phyloP scores from a whole-genome alignment of 441 rosid species.

The Erysimum cheiri region DNA sequence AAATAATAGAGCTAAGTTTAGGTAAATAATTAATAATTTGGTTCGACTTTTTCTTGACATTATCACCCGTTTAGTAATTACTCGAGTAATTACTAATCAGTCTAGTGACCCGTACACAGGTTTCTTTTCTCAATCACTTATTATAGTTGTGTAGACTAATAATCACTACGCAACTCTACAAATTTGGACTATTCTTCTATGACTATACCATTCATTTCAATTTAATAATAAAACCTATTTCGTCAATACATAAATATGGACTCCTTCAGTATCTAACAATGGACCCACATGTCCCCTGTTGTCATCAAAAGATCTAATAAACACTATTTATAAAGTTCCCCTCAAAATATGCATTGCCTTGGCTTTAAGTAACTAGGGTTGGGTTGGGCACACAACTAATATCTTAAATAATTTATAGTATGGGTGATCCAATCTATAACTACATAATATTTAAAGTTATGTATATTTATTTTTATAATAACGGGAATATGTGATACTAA shows the following conservation, averaged over 20 bases:
- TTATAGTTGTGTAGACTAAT: slow-evolving; percentile 26
- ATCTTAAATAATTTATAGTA: not conserved
- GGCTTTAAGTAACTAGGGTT: not conserved
- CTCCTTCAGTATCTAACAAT: slow-evolving; percentile 21
- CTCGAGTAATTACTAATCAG: not conserved
- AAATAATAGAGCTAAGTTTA: too few relatives aligned
- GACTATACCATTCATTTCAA: not conserved
- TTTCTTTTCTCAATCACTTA: slow-evolving; percentile 16
- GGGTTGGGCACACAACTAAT: not conserved
- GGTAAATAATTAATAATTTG: not conserved
- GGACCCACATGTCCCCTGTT: slow-evolving; percentile 37
- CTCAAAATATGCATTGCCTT: not conserved
- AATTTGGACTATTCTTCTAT: slow-evolving; percentile 25
- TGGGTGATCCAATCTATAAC: not conserved
- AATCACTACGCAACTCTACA: slow-evolving; percentile 30
- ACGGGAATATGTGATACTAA: too few relatives aligned
- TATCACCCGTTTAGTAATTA: not conserved
- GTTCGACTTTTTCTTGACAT: slow-evolving; percentile 3
- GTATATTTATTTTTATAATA: too few relatives aligned
- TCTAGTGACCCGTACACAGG: slow-evolving; percentile 4
- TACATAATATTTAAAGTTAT: not conserved
- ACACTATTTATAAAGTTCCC: not conserved
- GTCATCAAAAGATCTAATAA: slow-evolving; percentile 6
- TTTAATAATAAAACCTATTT: slow-evolving; percentile 1
- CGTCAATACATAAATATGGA: not conserved